These are phyloP conservation scores for Jaltomata sinuosa DNA, from an alignment of 257 asterid genomes.

Conservation along the genomic window DNA sequence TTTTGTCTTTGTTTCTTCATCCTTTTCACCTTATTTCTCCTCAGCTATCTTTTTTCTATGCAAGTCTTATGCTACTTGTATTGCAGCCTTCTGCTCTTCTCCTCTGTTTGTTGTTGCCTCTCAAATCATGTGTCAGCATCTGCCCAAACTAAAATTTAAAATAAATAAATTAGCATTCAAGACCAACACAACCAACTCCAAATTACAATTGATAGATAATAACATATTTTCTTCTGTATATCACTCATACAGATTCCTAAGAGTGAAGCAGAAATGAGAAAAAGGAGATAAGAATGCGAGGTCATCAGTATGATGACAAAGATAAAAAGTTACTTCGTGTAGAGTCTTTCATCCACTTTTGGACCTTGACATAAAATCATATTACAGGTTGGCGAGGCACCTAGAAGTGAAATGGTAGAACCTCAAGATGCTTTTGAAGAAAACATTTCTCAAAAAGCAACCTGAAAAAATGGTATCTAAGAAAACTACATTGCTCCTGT, in stretches of 20 bases:
- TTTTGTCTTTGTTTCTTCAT: conserved; percentile 25
- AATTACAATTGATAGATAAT: background rate
- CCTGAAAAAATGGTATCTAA: conserved; percentile 18
- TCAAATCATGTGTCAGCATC: conserved; percentile 97
- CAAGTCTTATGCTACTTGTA: conserved; percentile 67
- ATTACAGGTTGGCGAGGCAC: conserved; percentile 23
- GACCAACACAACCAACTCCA: background rate
- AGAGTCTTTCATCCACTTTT: conserved; percentile 8
- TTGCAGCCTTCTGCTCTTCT: conserved; percentile 74
- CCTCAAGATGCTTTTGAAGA: conserved; percentile 13
- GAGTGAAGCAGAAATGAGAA: conserved; percentile 14
- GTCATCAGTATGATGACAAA: conserved; percentile 14
- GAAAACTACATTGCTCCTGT: background rate
- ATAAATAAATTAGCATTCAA: background rate
- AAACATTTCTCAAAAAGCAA: conserved; percentile 19
- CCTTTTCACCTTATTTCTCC: conserved; percentile 85
- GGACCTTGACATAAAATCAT: conserved; percentile 14
- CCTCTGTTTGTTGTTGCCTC: conserved; percentile 83
- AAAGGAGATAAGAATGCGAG: background rate
- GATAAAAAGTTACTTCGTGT: conserved; percentile 12
- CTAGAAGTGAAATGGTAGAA: conserved; percentile 16
- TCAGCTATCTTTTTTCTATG: conserved; percentile 82
- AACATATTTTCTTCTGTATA: background rate
- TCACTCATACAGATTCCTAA: conserved; percentile 10
- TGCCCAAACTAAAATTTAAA: conserved; percentile 65